phyloP scores from a whole-genome alignment of 2,329 filamentous ascomycete species.

The Fusarium subtropicale region DNA sequence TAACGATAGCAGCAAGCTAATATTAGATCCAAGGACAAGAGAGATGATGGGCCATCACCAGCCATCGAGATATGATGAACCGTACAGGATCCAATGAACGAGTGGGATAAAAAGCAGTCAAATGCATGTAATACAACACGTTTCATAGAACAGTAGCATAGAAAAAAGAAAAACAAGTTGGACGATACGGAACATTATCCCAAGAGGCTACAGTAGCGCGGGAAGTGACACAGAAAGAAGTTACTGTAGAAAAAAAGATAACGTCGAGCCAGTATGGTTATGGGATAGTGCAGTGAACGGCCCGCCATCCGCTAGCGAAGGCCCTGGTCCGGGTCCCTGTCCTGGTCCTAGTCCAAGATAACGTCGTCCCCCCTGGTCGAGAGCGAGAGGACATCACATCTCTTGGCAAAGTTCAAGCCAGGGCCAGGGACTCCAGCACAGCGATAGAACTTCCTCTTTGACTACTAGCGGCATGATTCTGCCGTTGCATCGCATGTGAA shows the following conservation, averaged over 20 bases:
- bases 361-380: background rate
- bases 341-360: background rate
- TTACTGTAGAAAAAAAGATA: conserved; percentile 19
- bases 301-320: conserved; percentile 25
- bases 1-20: conserved; percentile 14
- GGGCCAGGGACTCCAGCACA: background rate
- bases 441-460: conserved; percentile 23
- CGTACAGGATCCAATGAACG: conserved; percentile 2
- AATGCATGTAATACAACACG: conserved; percentile 11
- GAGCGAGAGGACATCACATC: background rate
- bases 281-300: conserved; percentile 9
- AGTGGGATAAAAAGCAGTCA: background rate
- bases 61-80: conserved; percentile 10
- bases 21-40: background rate
- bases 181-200: background rate
- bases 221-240: background rate
- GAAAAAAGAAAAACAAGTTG: background rate
- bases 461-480: conserved; percentile 2
- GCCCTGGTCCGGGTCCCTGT: background rate
- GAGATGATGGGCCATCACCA: background rate
- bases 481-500: conserved; percentile 5
- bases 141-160: background rate
- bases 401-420: conserved; percentile 14
- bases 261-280: background rate
- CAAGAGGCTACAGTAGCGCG: background rate